phyloP scores from a whole-genome alignment of 345 rosid species.

The Gynandropsis gynandra region DNA sequence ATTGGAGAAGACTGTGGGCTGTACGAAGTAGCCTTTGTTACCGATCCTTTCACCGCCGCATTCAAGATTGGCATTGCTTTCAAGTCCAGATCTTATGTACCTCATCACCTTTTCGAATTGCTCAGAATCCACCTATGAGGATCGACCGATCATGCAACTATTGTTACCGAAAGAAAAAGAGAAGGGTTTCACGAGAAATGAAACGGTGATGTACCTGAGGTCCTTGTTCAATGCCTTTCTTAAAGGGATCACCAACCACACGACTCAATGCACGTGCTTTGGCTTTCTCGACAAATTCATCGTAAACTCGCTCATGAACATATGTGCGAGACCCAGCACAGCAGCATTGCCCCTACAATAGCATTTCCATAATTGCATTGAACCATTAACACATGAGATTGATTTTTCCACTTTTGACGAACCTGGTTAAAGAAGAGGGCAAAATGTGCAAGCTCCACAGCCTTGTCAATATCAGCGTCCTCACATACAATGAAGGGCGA shows the following conservation, averaged over 20 bases:
- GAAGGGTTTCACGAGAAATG: neutral
- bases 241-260: conserved; percentile 88
- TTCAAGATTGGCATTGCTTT: conserved; percentile 79
- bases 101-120: conserved; percentile 75
- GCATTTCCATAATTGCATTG: neutral
- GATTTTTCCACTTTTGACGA: neutral
- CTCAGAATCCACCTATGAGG: conserved; percentile 53
- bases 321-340: conserved; percentile 93
- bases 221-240: conserved; percentile 79
- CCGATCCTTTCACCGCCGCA: conserved; percentile 84
- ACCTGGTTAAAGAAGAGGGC: conserved; percentile 97
- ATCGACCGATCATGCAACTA: neutral
- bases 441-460: conserved; percentile 88
- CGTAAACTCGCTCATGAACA: conserved; percentile 77
- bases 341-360: conserved; percentile 91
- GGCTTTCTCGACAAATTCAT: conserved; percentile 82
- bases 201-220: conserved; percentile 58
- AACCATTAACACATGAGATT: neutral
- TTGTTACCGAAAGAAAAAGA: neutral
- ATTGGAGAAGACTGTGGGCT: conserved; percentile 95
- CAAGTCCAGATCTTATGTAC: conserved; percentile 67
- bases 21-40: conserved; percentile 69
- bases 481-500: conserved; percentile 87
- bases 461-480: conserved; percentile 80
- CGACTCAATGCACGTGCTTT: conserved; percentile 76